Evolutionary conservation across 345 rosid genomes (phyloP), one percentile per base, ranked within the genome.

Genomic region (Linum lewisii): DNA sequence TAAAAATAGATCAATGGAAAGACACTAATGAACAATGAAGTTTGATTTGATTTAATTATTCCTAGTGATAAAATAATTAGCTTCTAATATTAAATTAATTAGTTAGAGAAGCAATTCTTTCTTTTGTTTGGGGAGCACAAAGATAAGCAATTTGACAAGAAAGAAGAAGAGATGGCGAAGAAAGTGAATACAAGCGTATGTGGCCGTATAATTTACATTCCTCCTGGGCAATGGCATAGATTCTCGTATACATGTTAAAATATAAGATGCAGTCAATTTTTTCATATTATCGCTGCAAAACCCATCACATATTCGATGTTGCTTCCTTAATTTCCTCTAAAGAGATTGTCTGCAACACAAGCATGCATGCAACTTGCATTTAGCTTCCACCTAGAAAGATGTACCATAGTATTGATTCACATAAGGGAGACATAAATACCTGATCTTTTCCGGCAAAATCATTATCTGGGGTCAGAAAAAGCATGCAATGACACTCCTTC

Each of bases 401-500:
- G 7, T 5, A 5, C 38, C 38, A 34, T 1, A 34, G 38, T 34
- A 5, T 6, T 34, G 38, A 34, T n/a, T n/a, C n/a, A n/a, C n/a
- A n/a, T n/a, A n/a, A n/a, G n/a, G 47, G 47, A 42, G 15, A 14
- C 52, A 52, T 15, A 63, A 38, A 57, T 73, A 93, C 97, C 95
- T 89, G 97, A 68, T 93, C 97, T 62, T 75, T 62, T 55, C 99
- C 99, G 0, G 95, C 89, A 72, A 89, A 93, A 84, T 93, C 99
- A 68, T 89, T 88, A 15, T 86, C 99, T 2, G 99, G 86, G 50
- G 95, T 93, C 61, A 93, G 86, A 78, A 93, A 93, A 64, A 93
- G 95, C 99, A 93, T 88, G 80, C 97, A 88, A 77, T 93, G 99
- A 72, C 99, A 93, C 70, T 93, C 99, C 77, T 85, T 93, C 91